These are phyloP conservation scores for Boletus tylopilopsis DNA, from an alignment of 768 basidiomycete species.

Conservation along the genomic window DNA sequence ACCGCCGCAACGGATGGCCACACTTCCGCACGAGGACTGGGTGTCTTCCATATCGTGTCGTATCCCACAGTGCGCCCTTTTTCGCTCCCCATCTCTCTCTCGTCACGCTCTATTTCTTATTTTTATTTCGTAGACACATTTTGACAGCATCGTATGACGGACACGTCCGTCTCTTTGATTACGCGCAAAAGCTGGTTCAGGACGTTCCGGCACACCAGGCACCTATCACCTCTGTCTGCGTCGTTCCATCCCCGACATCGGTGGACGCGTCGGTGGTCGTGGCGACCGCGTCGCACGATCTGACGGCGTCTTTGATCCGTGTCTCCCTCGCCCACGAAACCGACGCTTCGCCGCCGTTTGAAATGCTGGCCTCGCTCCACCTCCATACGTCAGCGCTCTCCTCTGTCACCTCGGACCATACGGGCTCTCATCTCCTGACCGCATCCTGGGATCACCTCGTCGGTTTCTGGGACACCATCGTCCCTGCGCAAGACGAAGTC, in stretches of 20 bases:
- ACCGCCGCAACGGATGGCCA: conserved; percentile 78
- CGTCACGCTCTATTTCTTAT: background rate
- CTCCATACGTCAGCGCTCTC: conserved; percentile 83
- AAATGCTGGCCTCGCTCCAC: conserved; percentile 59
- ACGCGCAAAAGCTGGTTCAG: conserved; percentile 54
- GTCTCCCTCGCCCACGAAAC: conserved; percentile 9
- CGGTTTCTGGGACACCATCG: conserved; percentile 70
- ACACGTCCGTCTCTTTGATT: conserved; percentile 67
- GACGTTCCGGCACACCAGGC: conserved; percentile 54
- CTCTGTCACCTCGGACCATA: conserved; percentile 52
- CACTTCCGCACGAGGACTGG: conserved; percentile 91
- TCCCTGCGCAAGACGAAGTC: conserved; percentile 65
- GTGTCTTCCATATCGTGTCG: conserved; percentile 41
- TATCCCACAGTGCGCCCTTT: conserved; percentile 13
- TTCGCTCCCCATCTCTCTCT: background rate
- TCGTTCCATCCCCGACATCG: conserved; percentile 39
- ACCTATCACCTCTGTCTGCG: conserved; percentile 62
- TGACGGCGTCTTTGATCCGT: conserved; percentile 57
- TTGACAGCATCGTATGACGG: conserved; percentile 83
- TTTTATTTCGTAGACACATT: conserved; percentile 47
- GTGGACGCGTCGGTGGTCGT: conserved; percentile 38
- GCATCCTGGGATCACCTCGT: conserved; percentile 86
- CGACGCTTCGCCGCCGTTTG: conserved; percentile 3
- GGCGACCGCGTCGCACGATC: conserved; percentile 76
- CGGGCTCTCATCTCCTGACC: conserved; percentile 68